Percentiles rank a stretch among this genome's conserved stretches.
phyloP scores from a whole-genome alignment of 176 grass and related monocot genomes.

The Pharus latifolius region DNA sequence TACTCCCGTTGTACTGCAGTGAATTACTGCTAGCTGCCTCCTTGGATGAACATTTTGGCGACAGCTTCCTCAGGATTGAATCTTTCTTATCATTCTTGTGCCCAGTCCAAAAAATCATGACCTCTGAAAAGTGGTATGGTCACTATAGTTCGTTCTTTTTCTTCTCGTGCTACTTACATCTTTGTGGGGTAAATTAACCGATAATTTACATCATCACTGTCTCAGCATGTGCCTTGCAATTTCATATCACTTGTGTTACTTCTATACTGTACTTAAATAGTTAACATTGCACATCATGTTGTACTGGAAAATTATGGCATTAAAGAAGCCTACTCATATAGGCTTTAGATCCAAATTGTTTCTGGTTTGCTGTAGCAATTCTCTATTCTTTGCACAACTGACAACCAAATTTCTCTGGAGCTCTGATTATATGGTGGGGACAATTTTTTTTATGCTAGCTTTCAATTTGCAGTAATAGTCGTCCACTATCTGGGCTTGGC shows the following conservation, averaged over 20 bases:
- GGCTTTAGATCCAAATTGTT: neutral
- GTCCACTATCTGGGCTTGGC: neutral
- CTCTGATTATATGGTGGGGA: neutral
- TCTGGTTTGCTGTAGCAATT: neutral
- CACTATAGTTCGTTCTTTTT: neutral
- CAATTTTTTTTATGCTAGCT: neutral
- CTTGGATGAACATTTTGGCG: constrained; percentile 7
- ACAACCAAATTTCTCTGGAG: neutral
- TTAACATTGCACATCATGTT: neutral
- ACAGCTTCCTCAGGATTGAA: neutral
- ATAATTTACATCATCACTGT: neutral
- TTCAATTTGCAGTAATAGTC: neutral
- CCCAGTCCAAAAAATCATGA: neutral
- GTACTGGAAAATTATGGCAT: neutral
- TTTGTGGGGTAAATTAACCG: too few species aligned
- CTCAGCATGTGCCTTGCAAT: neutral
- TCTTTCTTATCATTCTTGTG: constrained; percentile 1
- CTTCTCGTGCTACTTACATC: neutral
- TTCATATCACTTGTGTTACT: neutral
- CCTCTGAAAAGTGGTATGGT: constrained; percentile 23
- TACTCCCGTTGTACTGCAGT: neutral
- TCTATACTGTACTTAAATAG: neutral
- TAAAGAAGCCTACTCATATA: neutral
- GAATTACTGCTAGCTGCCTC: neutral
- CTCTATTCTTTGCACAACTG: neutral